Evolutionary conservation across 2,329 filamentous ascomycete species (phyloP), one percentile per base, ranked within the genome.

Genomic region (Alternaria incomplexa): DNA sequence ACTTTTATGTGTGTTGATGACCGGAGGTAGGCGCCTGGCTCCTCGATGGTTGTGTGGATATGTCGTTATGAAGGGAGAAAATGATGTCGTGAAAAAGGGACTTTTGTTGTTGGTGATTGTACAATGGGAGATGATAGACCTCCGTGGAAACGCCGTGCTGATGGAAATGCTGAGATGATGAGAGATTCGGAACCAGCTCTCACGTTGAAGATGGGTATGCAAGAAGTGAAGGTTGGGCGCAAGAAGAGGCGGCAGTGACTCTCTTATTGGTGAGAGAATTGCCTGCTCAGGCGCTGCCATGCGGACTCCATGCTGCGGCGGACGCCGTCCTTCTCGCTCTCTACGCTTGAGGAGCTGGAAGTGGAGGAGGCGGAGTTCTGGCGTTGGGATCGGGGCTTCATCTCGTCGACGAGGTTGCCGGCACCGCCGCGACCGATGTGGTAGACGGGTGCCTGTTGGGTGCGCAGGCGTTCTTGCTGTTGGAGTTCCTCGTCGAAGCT

Each of bases 401-500:
- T 74, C 69, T 82, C 81, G 48, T 82, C 75, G 64, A 84, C 75
- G 45, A 77, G 67, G 77, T 90, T 90, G 54, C 86, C 88, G 12
- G 85, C 85, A 44, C 88, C 88, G 20, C 88, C 88, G 47, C 88
- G 83, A 46, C 88, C 88, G 66, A 89, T 85, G 75, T 89, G 86
- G 82, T 89, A 90, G 64, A 90, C 84, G 17, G 88, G 88, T 3
- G 87, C 87, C 50, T 85, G 81, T 71, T 84, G 80, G 67, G 83
- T 81, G 73, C 85, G 84, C 58, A 86, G 81, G 60, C 84, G 83
- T 65, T 86, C 81, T 63, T 88, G 85, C 61, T 84, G 84, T 69
- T 87, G 84, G 55, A 90, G 83, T 73, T 90, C 88, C 80, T 90
- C 88, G 77, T 90, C 88, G 80, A 92, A 92, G 78, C 85, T 86